phyloP scores from a whole-genome alignment of 2,329 filamentous ascomycete genomes.

The Aspergillus sergii region DNA sequence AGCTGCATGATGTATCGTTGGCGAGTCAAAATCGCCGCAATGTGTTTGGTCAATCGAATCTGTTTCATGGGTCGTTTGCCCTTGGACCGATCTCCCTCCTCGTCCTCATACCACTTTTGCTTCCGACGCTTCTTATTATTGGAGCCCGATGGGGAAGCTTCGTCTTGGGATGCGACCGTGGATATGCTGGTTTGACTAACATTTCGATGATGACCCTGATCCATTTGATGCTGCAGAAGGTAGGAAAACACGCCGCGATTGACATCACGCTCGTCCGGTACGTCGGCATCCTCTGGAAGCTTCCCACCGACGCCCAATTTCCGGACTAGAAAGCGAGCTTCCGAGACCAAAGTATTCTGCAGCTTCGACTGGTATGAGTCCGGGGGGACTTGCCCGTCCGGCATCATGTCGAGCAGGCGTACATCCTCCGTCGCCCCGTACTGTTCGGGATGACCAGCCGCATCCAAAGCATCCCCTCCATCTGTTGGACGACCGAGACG shows the following conservation, averaged over 20 bases:
- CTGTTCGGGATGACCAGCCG: neutral
- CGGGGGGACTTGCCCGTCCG: neutral
- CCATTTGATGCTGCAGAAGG: slow-evolving; percentile 2
- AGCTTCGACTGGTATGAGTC: neutral
- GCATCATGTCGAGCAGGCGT: neutral
- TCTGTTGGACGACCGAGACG: slow-evolving; percentile 2
- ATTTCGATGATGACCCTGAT: slow-evolving; percentile 1
- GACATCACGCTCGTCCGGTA: neutral
- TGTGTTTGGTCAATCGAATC: slow-evolving; percentile 59
- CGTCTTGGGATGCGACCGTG: neutral
- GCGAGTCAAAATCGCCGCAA: slow-evolving; percentile 67
- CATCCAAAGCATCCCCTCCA: neutral
- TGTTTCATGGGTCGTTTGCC: slow-evolving; percentile 44
- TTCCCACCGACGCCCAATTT: neutral
- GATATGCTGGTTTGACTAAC: neutral
- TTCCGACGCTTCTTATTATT: slow-evolving; percentile 9
- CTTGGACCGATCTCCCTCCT: slow-evolving; percentile 24
- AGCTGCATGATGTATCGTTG: slow-evolving; percentile 35
- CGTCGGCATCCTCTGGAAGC: neutral
- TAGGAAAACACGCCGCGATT: slow-evolving; percentile 1
- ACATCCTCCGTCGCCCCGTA: neutral
- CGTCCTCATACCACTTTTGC: slow-evolving; percentile 14
- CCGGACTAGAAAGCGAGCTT: neutral
- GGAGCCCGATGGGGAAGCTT: neutral
- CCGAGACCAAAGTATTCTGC: neutral